Base-by-base conservation (phyloP, 1,284 basidiomycete species). In the Stygiomarasmius scandens region DNA sequence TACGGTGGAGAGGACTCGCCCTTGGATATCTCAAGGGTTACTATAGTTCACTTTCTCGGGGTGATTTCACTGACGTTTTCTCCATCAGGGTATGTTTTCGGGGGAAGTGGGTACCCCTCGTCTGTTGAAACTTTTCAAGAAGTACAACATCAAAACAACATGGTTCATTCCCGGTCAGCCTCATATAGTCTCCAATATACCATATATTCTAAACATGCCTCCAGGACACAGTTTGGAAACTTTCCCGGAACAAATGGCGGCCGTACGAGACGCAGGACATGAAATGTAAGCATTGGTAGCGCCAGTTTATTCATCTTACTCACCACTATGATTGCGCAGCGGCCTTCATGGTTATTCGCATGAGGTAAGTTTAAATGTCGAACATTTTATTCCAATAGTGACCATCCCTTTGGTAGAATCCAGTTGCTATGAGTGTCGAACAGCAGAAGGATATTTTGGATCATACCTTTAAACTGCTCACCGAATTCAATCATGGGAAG, bases 331-430 rank as follows among this genome's bases (percentile, higher is more conserved):
- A n/a, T n/a, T n/a, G n/a, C n/a, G n/a, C 58, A 85, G 83, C 55
- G 88, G 88, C 1, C 79, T 91, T 5, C 87, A 90, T 61, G 89
- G 89, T 0, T 90, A 91, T 68, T 89, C 86, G 1, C 89, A 91
- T 68, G 89, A 89, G 69, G 84, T 79, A 45, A 27, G 64, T 38
- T 2, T 41, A 20, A 25, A 20, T 51, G 10, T 19, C 16, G 36
- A 41, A 12, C 12, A 24, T 8, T 6, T n/a, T 29, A 48, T n/a
- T n/a, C 22, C 5, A 36, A 24, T n/a, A 49, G 20, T 41, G 25
- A 29, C 19, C 24, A 8, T 44, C 22, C 10, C n/a, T 22, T 10
- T 25, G 12, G 3, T 22, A 60, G 82, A 90, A 90, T 68, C 89
- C 88, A 0, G 76, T 77, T 1, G 69, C 81, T 2, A 80, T 92